Conservation (phyloP, 371 early-diverging fungal genomes). For the Batkoa obscura region DNA sequence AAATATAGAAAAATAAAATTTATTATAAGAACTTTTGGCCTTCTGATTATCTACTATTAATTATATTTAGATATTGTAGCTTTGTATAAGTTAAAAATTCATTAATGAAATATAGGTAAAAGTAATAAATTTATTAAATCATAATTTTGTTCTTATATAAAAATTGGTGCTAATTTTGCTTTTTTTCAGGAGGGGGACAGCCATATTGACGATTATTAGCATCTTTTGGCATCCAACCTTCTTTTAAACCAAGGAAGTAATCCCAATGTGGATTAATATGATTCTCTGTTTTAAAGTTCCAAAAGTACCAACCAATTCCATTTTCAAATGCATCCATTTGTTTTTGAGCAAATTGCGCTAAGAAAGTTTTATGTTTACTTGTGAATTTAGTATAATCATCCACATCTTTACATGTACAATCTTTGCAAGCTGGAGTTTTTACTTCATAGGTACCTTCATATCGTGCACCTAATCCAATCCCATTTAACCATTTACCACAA, state of each 20-base stretch:
- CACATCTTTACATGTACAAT: conserved; percentile 26
- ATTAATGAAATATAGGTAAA: no score
- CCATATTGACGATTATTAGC: conserved; percentile 9
- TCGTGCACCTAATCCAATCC: conserved; percentile 38
- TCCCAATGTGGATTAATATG: conserved; percentile 15
- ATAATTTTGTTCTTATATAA: no score
- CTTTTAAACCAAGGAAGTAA: conserved; percentile 11
- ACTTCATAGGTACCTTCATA: conserved; percentile 36
- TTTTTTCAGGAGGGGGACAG: background rate
- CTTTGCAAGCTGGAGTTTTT: conserved; percentile 13
- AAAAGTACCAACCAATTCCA: conserved; percentile 28
- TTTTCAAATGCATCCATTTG: background rate
- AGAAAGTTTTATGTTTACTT: conserved; percentile 7
- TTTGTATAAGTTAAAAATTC: no score
- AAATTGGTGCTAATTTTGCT: no score
- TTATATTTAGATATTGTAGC: no score
- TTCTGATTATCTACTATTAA: no score
- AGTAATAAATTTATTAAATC: no score
- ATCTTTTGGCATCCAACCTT: conserved; percentile 16
- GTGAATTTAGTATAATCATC: conserved; percentile 12
- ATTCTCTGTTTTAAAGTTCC: conserved; percentile 31
- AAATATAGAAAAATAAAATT: no score
- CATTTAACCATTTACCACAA: conserved; percentile 51
- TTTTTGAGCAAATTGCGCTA: background rate
- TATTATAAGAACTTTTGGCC: no score